These are phyloP conservation scores for Diaporthe caulivora DNA, from an alignment of 2,329 filamentous ascomycete genomes.

Conservation along the genomic window DNA sequence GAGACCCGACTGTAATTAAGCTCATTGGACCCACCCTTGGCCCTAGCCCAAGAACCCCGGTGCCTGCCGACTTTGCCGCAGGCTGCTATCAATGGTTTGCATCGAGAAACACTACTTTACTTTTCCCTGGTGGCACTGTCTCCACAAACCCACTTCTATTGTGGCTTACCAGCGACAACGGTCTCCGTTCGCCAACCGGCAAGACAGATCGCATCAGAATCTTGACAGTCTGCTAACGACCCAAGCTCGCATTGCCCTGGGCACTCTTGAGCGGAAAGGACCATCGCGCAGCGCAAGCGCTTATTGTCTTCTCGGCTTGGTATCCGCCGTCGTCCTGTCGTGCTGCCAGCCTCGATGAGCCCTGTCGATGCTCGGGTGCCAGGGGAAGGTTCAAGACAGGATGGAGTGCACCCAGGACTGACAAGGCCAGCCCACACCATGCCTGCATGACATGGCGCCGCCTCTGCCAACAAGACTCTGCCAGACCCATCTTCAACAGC, in stretches of 20 bases:
- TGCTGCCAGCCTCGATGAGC: background rate
- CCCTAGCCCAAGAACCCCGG: background rate
- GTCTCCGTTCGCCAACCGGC: background rate
- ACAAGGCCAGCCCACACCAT: background rate
- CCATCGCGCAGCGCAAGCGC: background rate
- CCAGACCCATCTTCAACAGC: background rate
- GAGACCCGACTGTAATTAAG: background rate
- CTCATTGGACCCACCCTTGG: background rate
- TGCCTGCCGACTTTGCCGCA: background rate
- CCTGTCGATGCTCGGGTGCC: background rate
- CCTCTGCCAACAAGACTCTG: background rate
- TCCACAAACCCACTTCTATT: background rate
- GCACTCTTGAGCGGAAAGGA: background rate
- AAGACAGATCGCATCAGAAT: background rate
- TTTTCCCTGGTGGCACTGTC: background rate
- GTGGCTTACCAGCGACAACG: background rate
- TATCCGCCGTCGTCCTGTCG: background rate
- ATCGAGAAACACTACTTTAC: background rate
- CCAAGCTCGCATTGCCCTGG: too few species aligned
- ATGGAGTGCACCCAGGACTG: background rate
- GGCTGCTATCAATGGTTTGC: background rate
- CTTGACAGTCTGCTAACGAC: background rate
- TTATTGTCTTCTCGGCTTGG: background rate
- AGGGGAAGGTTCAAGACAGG: background rate
- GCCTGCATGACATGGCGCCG: background rate